Evolutionary conservation across 169 alveolate genomes (phyloP).

Genomic region (Cryptosporidium sp.): DNA sequence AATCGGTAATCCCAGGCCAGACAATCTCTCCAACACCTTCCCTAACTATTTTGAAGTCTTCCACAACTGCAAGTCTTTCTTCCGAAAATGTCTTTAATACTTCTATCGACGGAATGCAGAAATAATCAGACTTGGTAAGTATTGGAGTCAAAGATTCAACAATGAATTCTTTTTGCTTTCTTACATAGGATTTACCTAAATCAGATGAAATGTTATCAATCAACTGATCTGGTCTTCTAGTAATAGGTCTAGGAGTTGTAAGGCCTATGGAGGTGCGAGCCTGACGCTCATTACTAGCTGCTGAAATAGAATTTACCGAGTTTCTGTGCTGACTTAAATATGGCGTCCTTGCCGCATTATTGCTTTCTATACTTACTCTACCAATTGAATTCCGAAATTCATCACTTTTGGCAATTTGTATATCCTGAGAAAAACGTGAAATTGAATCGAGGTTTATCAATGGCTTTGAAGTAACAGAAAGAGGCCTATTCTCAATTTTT

Average conservation of each 20-base stretch:
- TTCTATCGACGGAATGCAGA: conserved; percentile 82
- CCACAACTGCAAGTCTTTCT: conserved; percentile 80
- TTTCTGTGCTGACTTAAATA: conserved; percentile 34
- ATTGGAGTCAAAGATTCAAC: conserved; percentile 77
- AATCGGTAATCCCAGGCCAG: conserved; percentile 87
- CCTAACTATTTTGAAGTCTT: conserved; percentile 81
- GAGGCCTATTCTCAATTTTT: conserved; percentile 8
- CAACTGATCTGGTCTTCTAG: conserved; percentile 15
- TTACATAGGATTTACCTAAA: background rate
- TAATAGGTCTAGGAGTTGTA: conserved; percentile 71
- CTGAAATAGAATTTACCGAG: conserved; percentile 10
- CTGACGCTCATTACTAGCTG: conserved; percentile 28
- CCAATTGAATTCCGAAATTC: conserved; percentile 38
- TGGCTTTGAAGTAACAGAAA: conserved; percentile 7
- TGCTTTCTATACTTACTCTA: conserved; percentile 33
- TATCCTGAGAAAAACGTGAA: conserved; percentile 50
- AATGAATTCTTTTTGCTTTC: conserved; percentile 24
- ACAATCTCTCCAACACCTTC: conserved; percentile 84
- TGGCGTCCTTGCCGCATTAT: conserved; percentile 35
- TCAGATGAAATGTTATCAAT: background rate
- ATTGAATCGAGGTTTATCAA: conserved; percentile 54
- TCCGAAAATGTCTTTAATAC: conserved; percentile 83
- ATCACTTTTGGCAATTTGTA: conserved; percentile 44
- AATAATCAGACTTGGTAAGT: conserved; percentile 81
- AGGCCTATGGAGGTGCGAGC: conserved; percentile 56